Base-by-base conservation (phyloP, 2,329 filamentous ascomycete species). In the Hypoxylon sp. region DNA sequence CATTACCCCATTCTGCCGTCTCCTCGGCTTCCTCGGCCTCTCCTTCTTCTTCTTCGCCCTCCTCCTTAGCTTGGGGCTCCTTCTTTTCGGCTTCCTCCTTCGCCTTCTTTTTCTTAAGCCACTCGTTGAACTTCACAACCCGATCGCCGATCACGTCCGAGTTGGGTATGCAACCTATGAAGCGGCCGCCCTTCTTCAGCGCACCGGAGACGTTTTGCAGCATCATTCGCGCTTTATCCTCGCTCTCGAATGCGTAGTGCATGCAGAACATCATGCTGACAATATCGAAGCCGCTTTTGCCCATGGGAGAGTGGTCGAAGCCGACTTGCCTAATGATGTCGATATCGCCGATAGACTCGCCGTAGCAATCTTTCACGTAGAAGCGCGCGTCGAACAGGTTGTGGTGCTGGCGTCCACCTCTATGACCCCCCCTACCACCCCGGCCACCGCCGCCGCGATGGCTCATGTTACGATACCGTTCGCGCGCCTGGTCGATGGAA, bases 211-310 rank as follows among this genome's bases (percentile, higher is more conserved):
- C 95, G 76, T 99, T 99, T 75, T 90, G 88, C 61, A 99, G 86
- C 96, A 99, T 98, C 69, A 89, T 92, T 48, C 93, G 89, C 1
- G 95, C 93, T 79, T 97, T 97, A 51, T 89, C 88, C 79, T 99
- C 95, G 57, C 86, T 93, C 82, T 98, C 96, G 74, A 98, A 99
- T 5, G 96, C 94, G 79, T 99, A 99, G 82, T 99, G 96, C 90
- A 99, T 96, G 75, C 94, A 97, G 80, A 99, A 99, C 96, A 99
- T 99, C 89, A 97, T 97, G 77, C 91, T 94, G 69, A 99, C 95
- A 45, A 98, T 92, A 78, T 99, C 96, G 74, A 98, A 99, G 3
- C 95, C 94, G 60, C 91, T 91, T 58, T 89, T 89, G 67, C 87
- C 87, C 89, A 92, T 82, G 83, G 92, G 74, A 82, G 90, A 91